A percentile compares a stretch with the other conserved stretches of the same genome.
Evolutionary conservation across 202 grass and related monocot genomes (phyloP).

Genomic region (Schoenoplectus tabernaemontani): DNA sequence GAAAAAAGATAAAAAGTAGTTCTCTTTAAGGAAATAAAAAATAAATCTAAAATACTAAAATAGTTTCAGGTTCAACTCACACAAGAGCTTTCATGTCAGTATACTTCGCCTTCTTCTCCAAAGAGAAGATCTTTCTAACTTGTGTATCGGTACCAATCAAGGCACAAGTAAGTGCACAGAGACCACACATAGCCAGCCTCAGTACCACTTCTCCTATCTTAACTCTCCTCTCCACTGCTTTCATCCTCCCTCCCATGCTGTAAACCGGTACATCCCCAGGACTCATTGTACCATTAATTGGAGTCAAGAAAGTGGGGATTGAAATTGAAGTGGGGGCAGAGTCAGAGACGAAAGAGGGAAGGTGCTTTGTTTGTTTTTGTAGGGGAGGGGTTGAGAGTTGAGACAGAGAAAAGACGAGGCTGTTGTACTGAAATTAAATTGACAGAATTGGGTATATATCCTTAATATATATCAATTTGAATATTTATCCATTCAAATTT

Average conservation of each 20-base stretch:
- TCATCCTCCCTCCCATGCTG: constrained; percentile 6
- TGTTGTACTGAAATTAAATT: not conserved
- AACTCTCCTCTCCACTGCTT: constrained; percentile 44
- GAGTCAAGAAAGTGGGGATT: too few relatives aligned
- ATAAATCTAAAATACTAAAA: not conserved
- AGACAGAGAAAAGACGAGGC: too few relatives aligned
- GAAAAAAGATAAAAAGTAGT: not conserved
- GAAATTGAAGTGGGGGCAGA: too few relatives aligned
- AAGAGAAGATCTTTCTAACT: constrained; percentile 51
- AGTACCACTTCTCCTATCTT: constrained; percentile 52
- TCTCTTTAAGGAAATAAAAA: not conserved
- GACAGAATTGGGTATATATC: too few relatives aligned
- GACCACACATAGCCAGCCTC: constrained; percentile 23
- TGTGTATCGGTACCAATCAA: constrained; percentile 50
- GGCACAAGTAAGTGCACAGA: constrained; percentile 30
- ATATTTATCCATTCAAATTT: too few relatives aligned
- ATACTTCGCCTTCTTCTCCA: constrained; percentile 49
- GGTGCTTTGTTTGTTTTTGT: not conserved
- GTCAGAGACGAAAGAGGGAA: not conserved
- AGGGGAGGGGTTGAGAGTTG: too few relatives aligned
- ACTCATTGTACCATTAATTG: constrained; percentile 19
- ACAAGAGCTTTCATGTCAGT: constrained; percentile 72
- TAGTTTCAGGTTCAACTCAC: constrained; percentile 1
- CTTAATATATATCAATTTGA: too few relatives aligned
- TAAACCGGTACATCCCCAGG: constrained; percentile 12